These are phyloP conservation scores for Rubia balearica DNA, from an alignment of 305 asterid genomes.

Conservation along the genomic window DNA sequence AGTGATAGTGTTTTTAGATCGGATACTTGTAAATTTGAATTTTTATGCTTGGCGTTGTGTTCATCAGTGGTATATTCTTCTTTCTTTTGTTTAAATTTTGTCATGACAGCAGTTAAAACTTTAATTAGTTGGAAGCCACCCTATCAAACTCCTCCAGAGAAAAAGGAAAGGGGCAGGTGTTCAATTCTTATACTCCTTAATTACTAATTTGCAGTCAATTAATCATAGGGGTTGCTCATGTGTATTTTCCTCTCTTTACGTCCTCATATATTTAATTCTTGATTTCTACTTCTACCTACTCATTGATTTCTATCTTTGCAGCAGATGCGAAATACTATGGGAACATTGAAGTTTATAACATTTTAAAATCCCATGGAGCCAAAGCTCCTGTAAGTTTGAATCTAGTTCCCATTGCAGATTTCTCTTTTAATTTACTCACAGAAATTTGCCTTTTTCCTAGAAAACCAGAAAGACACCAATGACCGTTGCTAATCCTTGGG, in stretches of 20 bases:
- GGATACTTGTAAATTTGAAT: conserved; percentile 18
- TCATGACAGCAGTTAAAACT: not conserved
- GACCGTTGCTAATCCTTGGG: conserved; percentile 91
- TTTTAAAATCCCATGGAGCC: conserved; percentile 95
- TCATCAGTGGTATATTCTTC: conserved; percentile 17
- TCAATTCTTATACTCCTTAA: not conserved
- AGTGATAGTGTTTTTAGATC: conserved; percentile 33
- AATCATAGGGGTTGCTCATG: conserved; percentile 5
- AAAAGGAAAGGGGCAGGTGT: conserved; percentile 8
- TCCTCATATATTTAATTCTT: not conserved
- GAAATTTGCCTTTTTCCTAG: conserved; percentile 14
- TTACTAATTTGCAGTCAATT: not conserved
- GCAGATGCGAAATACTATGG: conserved; percentile 5
- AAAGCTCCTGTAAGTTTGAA: conserved; percentile 60
- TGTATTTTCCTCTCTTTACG: not conserved
- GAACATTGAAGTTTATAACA: conserved; percentile 43
- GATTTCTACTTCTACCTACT: not conserved
- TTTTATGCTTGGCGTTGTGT: conserved; percentile 25
- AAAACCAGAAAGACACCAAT: conserved; percentile 96
- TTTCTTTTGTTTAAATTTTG: conserved; percentile 13
- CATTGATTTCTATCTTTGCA: not conserved
- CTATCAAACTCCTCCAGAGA: conserved; percentile 2
- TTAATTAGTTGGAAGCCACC: conserved; percentile 5
- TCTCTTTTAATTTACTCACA: conserved; percentile 19
- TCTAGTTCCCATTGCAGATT: not conserved